Evolutionary conservation across 805 yeast genomes (phyloP), one percentile per base, ranked within the genome.

Genomic region (Teunomyces gatunensis): DNA sequence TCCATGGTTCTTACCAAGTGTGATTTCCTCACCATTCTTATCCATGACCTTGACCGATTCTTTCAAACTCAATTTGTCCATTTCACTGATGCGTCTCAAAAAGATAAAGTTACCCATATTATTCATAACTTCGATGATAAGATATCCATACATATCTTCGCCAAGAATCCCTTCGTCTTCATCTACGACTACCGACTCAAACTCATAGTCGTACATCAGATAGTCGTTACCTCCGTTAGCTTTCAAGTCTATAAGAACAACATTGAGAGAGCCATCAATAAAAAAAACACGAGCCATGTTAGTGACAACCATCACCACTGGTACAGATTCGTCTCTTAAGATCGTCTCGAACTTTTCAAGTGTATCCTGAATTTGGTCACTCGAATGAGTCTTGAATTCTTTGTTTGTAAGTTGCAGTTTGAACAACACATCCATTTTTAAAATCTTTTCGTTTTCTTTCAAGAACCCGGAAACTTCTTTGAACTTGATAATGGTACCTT

Each of bases 151-250:
- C 20, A 72, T 71, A 5, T 72, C 71, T 15, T 65, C 68, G 48
- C 81, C 55, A 12, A 49, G 39, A 5, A 21, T 47, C 4, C 35
- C 63, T 6, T 58, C 60, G 10, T 50, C 54, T 13, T 59, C 61
- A 27, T 56, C 64, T 3, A 50, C 56, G 3, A 60, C 53, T 12
- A 55, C 46, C 18, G 55, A 50, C 36, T 62, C 84, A 63, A 87
- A 86, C 60, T 86, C 92, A 63, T 84, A 85, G 63, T 86, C 92
- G 60, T 86, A 87, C 84, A 87, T 82, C 58, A 87, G 87, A 46
- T 86, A 80, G 53, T 55, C 74, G n/a, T 57, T 58, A 1, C 74
- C 74, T 41, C 63, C 62, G 42, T 73, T 71, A 20, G 76, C 73
- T 33, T 71, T 69, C 51, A 73, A 61, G 50, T 73, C 76, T 7